Conservation (phyloP, 2,329 filamentous ascomycete genomes). For the Diaporthe batatas region DNA sequence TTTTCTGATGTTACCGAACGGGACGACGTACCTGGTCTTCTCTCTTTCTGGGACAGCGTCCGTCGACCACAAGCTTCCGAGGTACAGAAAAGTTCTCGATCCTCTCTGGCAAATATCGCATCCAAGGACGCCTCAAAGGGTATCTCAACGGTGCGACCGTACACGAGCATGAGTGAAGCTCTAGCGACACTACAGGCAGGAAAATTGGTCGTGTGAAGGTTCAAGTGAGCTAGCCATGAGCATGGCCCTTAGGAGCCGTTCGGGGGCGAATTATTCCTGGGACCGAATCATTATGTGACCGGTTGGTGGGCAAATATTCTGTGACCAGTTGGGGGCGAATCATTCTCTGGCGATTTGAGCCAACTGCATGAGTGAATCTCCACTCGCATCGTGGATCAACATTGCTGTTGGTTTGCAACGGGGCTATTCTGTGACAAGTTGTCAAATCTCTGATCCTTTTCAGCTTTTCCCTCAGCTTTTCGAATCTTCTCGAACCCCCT, state of each 20-base stretch:
- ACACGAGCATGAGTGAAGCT: constrained; percentile 11
- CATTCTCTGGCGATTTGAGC: not conserved
- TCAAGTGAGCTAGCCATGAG: too few relatives aligned
- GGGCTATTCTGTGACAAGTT: not conserved
- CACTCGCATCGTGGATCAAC: not conserved
- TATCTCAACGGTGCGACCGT: not conserved
- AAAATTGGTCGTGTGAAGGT: not conserved
- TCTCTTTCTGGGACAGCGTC: constrained; percentile 7
- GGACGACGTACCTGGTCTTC: not conserved
- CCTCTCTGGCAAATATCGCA: not conserved
- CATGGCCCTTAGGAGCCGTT: too few relatives aligned
- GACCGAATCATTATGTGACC: too few relatives aligned
- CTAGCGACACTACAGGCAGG: not conserved
- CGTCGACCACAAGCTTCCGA: constrained; percentile 2
- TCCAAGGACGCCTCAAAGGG: not conserved
- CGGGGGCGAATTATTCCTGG: too few relatives aligned
- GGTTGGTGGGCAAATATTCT: too few relatives aligned
- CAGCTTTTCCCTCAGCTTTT: too few relatives aligned
- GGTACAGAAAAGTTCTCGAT: not conserved
- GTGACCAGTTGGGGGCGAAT: not conserved
- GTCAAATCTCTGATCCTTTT: too few relatives aligned
- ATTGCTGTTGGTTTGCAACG: not conserved
- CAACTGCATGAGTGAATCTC: not conserved
- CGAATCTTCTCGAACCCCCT: not conserved
- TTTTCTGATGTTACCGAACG: not conserved